Conservation (phyloP, 1,139 yeast genomes). For the Yamadazyma atmosphaerica region DNA sequence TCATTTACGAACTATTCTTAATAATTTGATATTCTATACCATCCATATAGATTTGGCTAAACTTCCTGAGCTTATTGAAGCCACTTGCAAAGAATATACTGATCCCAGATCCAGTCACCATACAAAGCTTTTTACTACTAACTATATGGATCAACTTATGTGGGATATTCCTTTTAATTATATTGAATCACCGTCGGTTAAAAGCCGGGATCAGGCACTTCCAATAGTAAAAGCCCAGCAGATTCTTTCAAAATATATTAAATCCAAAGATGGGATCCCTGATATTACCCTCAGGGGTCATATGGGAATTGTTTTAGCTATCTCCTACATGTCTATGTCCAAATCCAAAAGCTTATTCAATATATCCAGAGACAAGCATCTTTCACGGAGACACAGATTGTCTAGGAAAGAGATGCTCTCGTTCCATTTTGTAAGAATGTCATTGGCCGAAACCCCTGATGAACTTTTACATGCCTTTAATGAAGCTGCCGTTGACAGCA, state of each 20-base stretch:
- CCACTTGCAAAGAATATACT: conserved; percentile 17
- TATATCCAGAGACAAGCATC: conserved; percentile 27
- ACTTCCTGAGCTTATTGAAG: conserved; percentile 19
- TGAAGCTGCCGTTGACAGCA: conserved; percentile 22
- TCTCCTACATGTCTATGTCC: conserved; percentile 23
- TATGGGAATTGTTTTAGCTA: conserved; percentile 40
- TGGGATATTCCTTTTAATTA: conserved; percentile 24
- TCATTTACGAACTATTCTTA: conserved; percentile 22
- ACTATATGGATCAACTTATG: conserved; percentile 22
- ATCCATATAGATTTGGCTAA: conserved; percentile 23
- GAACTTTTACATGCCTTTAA: conserved; percentile 34
- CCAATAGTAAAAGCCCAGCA: conserved; percentile 33
- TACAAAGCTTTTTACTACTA: conserved; percentile 14
- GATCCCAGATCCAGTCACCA: conserved; percentile 14
- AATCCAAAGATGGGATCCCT: conserved; percentile 8
- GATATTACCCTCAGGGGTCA: conserved; percentile 30
- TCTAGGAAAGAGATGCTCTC: conserved; percentile 20
- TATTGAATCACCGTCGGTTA: conserved; percentile 6
- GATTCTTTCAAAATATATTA: conserved; percentile 22
- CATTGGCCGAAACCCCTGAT: conserved; percentile 32
- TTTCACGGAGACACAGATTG: conserved; percentile 5
- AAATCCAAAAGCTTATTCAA: conserved; percentile 30
- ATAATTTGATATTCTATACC: conserved; percentile 28
- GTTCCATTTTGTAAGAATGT: conserved; percentile 27
- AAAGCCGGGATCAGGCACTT: conserved; percentile 4